Evolutionary conservation across 2,329 filamentous ascomycete genomes (phyloP).

Genomic region (Pseudogymnoascus sp.): DNA sequence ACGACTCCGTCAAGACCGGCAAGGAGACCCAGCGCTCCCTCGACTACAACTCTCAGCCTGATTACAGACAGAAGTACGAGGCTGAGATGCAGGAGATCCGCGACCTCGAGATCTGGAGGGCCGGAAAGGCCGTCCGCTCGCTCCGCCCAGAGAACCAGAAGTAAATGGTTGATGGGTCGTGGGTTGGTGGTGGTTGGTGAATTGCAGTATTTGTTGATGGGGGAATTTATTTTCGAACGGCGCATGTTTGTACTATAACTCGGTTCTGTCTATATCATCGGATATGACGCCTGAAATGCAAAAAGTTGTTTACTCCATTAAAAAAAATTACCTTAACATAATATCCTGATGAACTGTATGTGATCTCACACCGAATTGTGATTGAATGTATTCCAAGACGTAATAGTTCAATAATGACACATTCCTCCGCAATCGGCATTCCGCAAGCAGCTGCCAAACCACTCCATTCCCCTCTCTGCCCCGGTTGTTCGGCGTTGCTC

Average conservation of each 20-base stretch:
- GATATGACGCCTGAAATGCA: conserved; percentile 23
- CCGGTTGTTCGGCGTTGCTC: background rate
- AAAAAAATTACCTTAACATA: background rate
- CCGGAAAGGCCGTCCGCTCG: conserved; percentile 89
- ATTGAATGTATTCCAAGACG: background rate
- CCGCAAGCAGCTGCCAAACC: conserved; percentile 6
- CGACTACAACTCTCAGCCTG: conserved; percentile 90
- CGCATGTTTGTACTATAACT: conserved; percentile 26
- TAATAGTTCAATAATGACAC: background rate
- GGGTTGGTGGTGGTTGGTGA: conserved; percentile 14
- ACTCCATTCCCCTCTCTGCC: background rate
- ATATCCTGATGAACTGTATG: background rate
- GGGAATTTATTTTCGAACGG: conserved; percentile 16
- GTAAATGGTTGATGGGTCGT: conserved; percentile 29
- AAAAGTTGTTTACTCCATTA: conserved; percentile 22
- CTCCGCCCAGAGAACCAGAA: conserved; percentile 84
- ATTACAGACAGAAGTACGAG: conserved; percentile 97
- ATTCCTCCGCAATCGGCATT: conserved; percentile 18
- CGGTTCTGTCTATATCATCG: conserved; percentile 18
- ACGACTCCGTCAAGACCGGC: conserved; percentile 85
- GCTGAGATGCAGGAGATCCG: conserved; percentile 98
- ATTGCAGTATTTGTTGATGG: conserved; percentile 11
- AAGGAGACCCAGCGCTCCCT: conserved; percentile 93
- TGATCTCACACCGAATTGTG: background rate
- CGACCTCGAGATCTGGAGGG: conserved; percentile 96